Percentiles rank a stretch among this genome's conserved stretches.
Conservation (phyloP, 1,139 yeast species). For the Yamadazyma sp. region DNA sequence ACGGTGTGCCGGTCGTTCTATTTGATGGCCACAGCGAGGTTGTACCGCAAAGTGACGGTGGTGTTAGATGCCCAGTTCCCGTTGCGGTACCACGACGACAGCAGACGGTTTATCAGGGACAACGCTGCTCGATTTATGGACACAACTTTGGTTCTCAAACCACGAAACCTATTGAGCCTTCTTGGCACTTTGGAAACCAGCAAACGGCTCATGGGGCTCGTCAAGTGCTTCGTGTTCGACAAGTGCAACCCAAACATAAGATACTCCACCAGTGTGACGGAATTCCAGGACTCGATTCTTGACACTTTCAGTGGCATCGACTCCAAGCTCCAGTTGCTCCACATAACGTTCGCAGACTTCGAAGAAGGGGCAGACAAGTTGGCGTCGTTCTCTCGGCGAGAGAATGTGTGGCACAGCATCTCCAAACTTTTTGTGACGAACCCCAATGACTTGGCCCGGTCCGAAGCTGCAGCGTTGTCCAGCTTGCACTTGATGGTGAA, state of each 20-base stretch:
- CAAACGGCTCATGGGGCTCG: slow-evolving; percentile 21
- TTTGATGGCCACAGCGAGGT: slow-evolving; percentile 23
- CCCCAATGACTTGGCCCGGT: slow-evolving; percentile 26
- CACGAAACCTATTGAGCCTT: slow-evolving; percentile 21
- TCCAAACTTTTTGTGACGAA: slow-evolving; percentile 34
- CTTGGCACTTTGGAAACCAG: slow-evolving; percentile 21
- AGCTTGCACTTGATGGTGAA: slow-evolving; percentile 36
- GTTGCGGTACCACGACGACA: slow-evolving; percentile 18
- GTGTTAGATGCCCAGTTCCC: slow-evolving; percentile 33
- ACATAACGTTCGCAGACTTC: slow-evolving; percentile 36
- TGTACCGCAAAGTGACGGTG: slow-evolving; percentile 35
- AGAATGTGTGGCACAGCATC: slow-evolving; percentile 29
- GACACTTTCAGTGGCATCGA: slow-evolving; percentile 30
- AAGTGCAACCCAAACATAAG: slow-evolving; percentile 21
- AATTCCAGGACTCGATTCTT: slow-evolving; percentile 19
- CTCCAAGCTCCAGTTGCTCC: slow-evolving; percentile 29
- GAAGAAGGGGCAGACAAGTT: slow-evolving; percentile 25
- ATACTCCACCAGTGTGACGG: slow-evolving; percentile 3
- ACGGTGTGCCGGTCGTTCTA: slow-evolving; percentile 25
- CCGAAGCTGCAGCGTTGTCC: slow-evolving; percentile 30
- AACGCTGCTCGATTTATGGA: slow-evolving; percentile 36
- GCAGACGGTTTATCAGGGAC: slow-evolving; percentile 23
- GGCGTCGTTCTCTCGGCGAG: slow-evolving; percentile 24
- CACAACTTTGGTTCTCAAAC: slow-evolving; percentile 26
- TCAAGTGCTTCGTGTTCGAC: slow-evolving; percentile 36